phyloP scores from a whole-genome alignment of 805 yeast species.

The Cyberlindnera bimundalis region DNA sequence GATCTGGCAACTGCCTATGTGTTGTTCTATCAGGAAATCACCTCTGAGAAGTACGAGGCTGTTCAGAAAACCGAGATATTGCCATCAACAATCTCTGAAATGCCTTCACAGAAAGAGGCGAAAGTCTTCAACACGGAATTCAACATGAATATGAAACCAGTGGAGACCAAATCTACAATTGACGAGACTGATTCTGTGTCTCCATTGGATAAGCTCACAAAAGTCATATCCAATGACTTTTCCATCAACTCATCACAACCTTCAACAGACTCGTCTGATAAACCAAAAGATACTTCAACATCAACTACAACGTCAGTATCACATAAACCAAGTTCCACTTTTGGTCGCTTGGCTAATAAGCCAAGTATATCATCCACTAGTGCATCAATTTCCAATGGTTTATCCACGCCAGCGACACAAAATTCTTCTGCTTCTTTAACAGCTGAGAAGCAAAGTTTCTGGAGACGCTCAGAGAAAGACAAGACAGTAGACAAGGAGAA shows the following conservation, averaged over 20 bases:
- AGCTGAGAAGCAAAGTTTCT: conserved; percentile 13
- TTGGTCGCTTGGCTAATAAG: conserved; percentile 4
- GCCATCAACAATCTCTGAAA: not conserved
- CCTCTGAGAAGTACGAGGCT: conserved; percentile 33
- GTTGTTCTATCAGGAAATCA: conserved; percentile 69
- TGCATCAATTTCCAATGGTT: not conserved
- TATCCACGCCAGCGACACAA: conserved; percentile 1
- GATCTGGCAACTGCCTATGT: conserved; percentile 92
- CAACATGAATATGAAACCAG: conserved; percentile 13
- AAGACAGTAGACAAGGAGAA: conserved; percentile 12
- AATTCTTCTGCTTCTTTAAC: not conserved
- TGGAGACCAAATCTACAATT: conserved; percentile 3
- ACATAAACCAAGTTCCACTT: conserved; percentile 5
- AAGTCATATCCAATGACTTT: conserved; percentile 15
- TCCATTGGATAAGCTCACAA: conserved; percentile 20
- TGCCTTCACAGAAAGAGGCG: not conserved
- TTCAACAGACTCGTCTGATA: conserved; percentile 20
- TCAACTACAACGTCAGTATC: conserved; percentile 2
- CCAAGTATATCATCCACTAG: conserved; percentile 4
- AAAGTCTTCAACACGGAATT: conserved; percentile 14
- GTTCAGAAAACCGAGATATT: not conserved
- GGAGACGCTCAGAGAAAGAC: conserved; percentile 18
- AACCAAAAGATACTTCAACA: not conserved
- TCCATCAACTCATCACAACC: conserved; percentile 20
- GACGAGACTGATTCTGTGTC: conserved; percentile 16